Base-by-base conservation (phyloP, 2,329 filamentous ascomycete genomes). In the Cylindrodendrum hubeiense region DNA sequence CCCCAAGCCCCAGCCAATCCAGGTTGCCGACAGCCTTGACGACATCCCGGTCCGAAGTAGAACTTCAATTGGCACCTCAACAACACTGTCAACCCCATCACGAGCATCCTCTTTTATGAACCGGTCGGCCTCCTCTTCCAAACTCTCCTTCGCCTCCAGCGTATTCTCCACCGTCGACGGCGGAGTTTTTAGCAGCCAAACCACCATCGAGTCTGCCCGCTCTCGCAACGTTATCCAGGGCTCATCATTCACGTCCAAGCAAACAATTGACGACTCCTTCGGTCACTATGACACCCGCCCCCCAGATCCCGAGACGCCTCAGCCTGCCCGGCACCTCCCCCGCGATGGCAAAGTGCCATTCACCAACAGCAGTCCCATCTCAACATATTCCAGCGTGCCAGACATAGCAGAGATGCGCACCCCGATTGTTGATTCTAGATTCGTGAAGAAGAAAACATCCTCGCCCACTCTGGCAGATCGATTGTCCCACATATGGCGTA, bases 401-500 rank as follows among this genome's bases (percentile, higher is more conserved):
- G 74, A 71, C 3, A 66, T 66, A 61, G 50, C 62, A 4, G 66
- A 67, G 1, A 21, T 67, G 24, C 61, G 67, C 6, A 47, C 59
- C 1, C 52, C 68, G 0, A 21, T 13, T 33, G 41, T 54, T 44
- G 41, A 19, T 10, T 6, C 46, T 30, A n/a, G 46, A 8, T 30
- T 19, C n/a, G 19, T 8, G 9, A 33, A 50, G 44, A 24, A 17
- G 7, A 30, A 53, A 15, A 1, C n/a, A 1, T 1, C 60, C 17
- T 47, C 57, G 10, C 62, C 58, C 26, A 10, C 49, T 0, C 52
- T 79, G 5, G 47, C 70, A n/a, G 67, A 76, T 3, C 77, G 78
- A 0, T 66, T 84, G 4, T 56, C 70, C 4, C 63, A 74, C 10
- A 75, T 83, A 3, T 85, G 82, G 77, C 82, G 81, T 83, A 73